These are phyloP conservation scores for Croton laevigatus DNA, from an alignment of 441 rosid species.

Conservation along the genomic window DNA sequence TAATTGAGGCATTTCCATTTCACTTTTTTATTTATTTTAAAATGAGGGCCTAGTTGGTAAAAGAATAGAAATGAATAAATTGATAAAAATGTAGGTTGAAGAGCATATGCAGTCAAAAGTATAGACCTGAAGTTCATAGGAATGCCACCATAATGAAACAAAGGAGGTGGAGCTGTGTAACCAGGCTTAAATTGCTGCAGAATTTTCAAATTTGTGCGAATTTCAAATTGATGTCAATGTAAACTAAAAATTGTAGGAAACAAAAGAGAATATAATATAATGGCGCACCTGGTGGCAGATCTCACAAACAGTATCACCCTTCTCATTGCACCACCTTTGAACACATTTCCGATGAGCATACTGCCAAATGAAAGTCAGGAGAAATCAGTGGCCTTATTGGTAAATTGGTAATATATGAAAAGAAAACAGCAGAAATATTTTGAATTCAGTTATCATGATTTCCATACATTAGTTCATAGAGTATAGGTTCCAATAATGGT, in stretches of 20 bases:
- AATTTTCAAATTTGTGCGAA: constrained; percentile 1
- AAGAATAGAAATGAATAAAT: not conserved
- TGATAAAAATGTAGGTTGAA: not conserved
- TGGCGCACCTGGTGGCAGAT: constrained; percentile 68
- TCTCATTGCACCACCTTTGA: constrained; percentile 86
- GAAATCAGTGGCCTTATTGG: not conserved
- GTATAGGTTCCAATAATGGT: not conserved
- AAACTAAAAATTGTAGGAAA: not conserved
- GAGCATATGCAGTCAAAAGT: not conserved
- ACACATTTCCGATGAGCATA: constrained; percentile 78
- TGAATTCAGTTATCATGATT: not conserved
- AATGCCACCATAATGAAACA: constrained; percentile 50
- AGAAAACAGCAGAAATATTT: constrained; percentile 10
- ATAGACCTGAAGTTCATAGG: constrained; percentile 61
- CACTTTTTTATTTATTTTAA: no score
- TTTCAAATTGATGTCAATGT: constrained; percentile 6
- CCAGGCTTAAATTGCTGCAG: constrained; percentile 65
- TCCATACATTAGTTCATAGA: no score
- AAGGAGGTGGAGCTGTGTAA: constrained; percentile 59
- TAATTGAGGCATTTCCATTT: no score
- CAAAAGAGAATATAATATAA: constrained; percentile 4
- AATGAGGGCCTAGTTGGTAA: no score
- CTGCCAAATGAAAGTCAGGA: constrained; percentile 32
- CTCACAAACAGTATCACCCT: constrained; percentile 82
- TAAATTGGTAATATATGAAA: not conserved